Evolutionary conservation across 352 stramenopile genomes (phyloP), one percentile per base, ranked within the genome.

Genomic region (Saprolegnia diclina): DNA sequence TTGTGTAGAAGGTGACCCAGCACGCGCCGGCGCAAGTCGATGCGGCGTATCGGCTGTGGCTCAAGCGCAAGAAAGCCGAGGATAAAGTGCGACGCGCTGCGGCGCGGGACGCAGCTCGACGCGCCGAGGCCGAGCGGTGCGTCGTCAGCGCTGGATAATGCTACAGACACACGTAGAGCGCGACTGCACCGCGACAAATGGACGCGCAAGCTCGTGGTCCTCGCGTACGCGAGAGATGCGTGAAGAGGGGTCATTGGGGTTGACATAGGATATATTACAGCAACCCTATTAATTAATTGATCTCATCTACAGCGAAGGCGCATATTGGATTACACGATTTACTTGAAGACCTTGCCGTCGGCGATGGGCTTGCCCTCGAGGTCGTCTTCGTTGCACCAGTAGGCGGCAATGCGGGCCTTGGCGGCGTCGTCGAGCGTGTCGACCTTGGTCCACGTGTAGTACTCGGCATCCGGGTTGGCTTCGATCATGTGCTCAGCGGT

Each of bases 331-430:
- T 48, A 48, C 13, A n/a, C 42, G 13, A 66, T 66, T 91, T 96
- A 98, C 82, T 98, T 98, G 83, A 98, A 98, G 38, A 97, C 85
- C 80, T 97, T 96, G 59, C 78, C 91, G 81, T 97, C 92, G 46
- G 91, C 79, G 67, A 96, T 92, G 52, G 82, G 82, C 76, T 86
- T 85, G 64, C 92, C 92, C 74, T 97, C 90, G 29, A 97, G 74
- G 35, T 90, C 84, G 52, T 91, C 84, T 66, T 96, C 89, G 42
- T 77, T 82, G 77, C 82, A 95, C 91, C 90, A 97, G 77, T 96
- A 92, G 21, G 92, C 90, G 40, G 73, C 72, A 22, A 97, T 77
- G 53, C 88, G 79, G 55, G 76, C 77, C 81, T 97, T 97, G 71
- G 82, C 73, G 63, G 78, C 78, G 56, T 89, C 79, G 64, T 77